Base-by-base conservation (phyloP, 2,329 filamentous ascomycete species). In the Pseudogymnoascus sp. region DNA sequence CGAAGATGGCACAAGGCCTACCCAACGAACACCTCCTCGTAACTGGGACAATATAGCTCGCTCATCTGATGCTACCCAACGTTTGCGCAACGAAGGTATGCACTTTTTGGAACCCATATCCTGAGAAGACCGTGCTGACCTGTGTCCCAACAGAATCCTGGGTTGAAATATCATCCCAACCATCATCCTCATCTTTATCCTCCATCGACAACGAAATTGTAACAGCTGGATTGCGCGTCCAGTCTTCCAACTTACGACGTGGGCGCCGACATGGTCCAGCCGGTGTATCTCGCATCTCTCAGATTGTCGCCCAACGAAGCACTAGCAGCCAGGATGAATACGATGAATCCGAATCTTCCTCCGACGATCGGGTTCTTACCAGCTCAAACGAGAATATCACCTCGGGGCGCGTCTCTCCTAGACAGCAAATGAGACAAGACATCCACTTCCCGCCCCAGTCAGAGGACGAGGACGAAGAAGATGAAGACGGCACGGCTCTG, bases 251-350 rank as follows among this genome's bases (percentile, higher is more conserved):
- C 68, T 75, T 79, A 23, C 82, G 84, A 23, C 83, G 88, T 63
- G 85, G 88, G 62, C 74, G 80, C 62, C 81, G 82, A 52, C 68
- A 76, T 61, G 74, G 78, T 68, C 61, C 70, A 63, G 6, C 72
- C 66, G 62, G 76, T 75, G 61, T 70, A 70, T 5, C 67, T 67
- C 8, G 70, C 71, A 33, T 77, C 75, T 61, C 75, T 78, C 23
- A 68, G 70, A 70, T 63, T 76, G 77, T 49, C 75, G 77, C 65
- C 38, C 75, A 66, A 75, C 76, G 75, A 61, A 78, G 76, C 55
- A 78, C 80, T 33, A 95, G 91, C 75, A 96, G 92, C 70, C 91
- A 96, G 73, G 92, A 96, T 69, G 92, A 96, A 76, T 96, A 95
- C 70, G 91, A 96, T 35, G 92, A 96, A 78, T 95, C 89, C 65